phyloP scores from a whole-genome alignment of 208 protist species.

The Trypanosoma theileri region DNA sequence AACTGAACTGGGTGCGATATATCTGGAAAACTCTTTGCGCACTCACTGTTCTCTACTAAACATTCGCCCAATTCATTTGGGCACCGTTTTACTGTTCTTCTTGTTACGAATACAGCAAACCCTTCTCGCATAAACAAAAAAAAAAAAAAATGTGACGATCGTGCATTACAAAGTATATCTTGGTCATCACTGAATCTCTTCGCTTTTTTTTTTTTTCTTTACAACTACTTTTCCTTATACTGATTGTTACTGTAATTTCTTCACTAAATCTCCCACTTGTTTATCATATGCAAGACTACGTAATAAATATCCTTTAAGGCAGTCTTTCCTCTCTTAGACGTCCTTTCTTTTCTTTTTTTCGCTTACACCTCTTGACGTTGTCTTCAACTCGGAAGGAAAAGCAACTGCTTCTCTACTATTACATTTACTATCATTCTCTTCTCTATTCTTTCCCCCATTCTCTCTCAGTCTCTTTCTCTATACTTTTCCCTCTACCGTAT shows the following conservation, averaged over 20 bases:
- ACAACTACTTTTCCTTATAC: neutral
- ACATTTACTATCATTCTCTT: no score
- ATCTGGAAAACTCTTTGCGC: no score
- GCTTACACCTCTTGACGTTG: neutral
- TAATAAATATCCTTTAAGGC: no score
- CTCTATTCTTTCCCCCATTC: neutral
- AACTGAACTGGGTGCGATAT: neutral
- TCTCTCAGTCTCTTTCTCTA: neutral
- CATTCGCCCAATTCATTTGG: no score
- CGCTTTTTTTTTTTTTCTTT: slow-evolving; percentile 4
- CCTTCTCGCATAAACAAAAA: slow-evolving; percentile 8
- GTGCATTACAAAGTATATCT: neutral
- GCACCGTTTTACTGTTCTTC: no score
- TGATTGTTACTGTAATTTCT: no score
- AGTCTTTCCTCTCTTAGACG: no score
- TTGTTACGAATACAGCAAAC: no score
- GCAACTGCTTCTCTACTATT: neutral
- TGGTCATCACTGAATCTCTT: neutral
- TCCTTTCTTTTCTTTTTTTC: neutral
- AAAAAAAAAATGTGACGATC: slow-evolving; percentile 16
- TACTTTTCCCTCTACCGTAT: neutral
- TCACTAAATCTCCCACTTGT: neutral
- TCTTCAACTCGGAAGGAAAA: neutral
- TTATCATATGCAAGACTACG: neutral
- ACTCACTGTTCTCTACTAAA: no score